Evolutionary conservation across 192 early-diverging fungal species (phyloP).

Genomic region (Umbelopsis ramanniana): DNA sequence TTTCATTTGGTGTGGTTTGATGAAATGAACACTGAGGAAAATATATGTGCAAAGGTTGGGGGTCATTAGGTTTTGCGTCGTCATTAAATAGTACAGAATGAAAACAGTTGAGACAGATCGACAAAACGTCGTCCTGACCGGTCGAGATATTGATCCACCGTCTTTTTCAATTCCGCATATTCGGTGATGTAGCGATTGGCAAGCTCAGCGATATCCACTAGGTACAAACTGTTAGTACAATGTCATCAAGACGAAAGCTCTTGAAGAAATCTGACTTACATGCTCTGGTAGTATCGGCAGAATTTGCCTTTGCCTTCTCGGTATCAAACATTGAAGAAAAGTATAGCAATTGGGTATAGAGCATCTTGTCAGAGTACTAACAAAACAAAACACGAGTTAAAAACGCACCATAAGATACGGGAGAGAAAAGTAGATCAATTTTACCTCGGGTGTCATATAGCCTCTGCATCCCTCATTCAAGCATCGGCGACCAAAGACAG

Average conservation of each 20-base stretch:
- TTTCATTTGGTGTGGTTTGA: neutral
- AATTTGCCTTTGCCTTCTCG: slow-evolving; percentile 43
- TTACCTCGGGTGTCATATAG: slow-evolving; percentile 66
- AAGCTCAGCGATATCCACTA: slow-evolving; percentile 27
- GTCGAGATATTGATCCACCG: slow-evolving; percentile 71
- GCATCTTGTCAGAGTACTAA: slow-evolving; percentile 74
- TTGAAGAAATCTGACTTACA: slow-evolving; percentile 16
- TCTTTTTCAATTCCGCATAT: slow-evolving; percentile 32
- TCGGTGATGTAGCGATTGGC: slow-evolving; percentile 31
- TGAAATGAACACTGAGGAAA: neutral
- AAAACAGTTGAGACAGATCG: slow-evolving; percentile 70
- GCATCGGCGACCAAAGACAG: slow-evolving; percentile 75
- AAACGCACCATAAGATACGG: neutral
- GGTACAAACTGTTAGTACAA: slow-evolving; percentile 21
- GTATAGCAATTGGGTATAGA: slow-evolving; percentile 87
- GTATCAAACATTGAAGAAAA: slow-evolving; percentile 71
- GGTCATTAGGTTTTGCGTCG: neutral
- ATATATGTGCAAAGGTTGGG: slow-evolving; percentile 2
- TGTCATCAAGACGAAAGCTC: neutral
- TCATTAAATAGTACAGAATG: slow-evolving; percentile 29
- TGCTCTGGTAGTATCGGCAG: slow-evolving; percentile 14
- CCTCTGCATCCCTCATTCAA: slow-evolving; percentile 70
- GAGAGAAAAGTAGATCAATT: neutral
- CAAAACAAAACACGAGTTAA: neutral
- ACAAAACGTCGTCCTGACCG: slow-evolving; percentile 76